Base-by-base conservation (phyloP, 2,329 filamentous ascomycete genomes). In the Fonsecaea nubica region DNA sequence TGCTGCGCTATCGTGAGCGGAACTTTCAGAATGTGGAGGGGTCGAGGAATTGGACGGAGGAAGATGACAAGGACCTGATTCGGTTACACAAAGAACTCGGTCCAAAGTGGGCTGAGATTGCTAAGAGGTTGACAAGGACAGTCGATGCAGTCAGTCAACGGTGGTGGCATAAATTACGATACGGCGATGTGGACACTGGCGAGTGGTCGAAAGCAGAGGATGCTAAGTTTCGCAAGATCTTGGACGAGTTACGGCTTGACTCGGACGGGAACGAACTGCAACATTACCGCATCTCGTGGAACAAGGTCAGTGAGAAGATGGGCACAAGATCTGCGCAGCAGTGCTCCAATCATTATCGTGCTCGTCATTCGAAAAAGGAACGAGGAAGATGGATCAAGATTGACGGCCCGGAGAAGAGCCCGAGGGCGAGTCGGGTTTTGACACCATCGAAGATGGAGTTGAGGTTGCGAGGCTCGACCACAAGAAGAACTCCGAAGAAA, bases 101-200 rank as follows among this genome's bases (percentile, higher is more conserved):
- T 1, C 69, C 76, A 1, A 79, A 78, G 68, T 81, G 72, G 68
- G 73, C 75, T 4, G 69, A 73, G 1, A 80, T 82, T 58, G 77
- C 77, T 32, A 77, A 74, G 57, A 62, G 77, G 6, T 64, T 81
- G 40, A 77, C 76, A 7, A 75, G 80, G 30, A 79, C 74, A 13
- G 74, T 76, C 30, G 80, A 81, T 62, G 77, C 80, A 65, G 79
- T 81, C 21, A 76, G 76, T 4, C 79, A 81, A 66, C 72, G 79
- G 40, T 81, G 79, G 79, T 78, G 78, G 60, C 80, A 81, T 62
- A 75, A 74, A 50, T 74, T 82, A 4, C 74, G 79, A 63, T 75
- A 80, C 64, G 75, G 77, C 3, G 66, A 75, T 7, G 76, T 77
- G 74, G 75, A 74, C 5, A 65, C 58, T 15, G 80, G 80, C 0